Evolutionary conservation across 768 basidiomycete species (phyloP).

Genomic region (Coprinopsis sp.): DNA sequence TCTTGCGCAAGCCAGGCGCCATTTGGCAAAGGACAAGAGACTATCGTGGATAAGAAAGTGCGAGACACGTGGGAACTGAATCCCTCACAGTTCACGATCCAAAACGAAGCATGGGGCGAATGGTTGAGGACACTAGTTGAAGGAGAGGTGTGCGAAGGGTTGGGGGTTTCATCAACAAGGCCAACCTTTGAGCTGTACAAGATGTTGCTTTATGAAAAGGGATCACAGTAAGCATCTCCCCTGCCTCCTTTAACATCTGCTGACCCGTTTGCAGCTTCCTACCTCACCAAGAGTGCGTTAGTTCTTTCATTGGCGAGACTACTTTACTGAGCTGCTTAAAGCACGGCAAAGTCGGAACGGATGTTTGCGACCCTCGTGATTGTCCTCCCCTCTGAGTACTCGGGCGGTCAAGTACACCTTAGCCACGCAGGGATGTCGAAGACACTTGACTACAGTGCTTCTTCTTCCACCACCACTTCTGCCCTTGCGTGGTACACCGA

Average conservation of each 20-base stretch:
- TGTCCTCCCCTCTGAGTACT: conserved; percentile 33
- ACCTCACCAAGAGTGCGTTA: conserved; percentile 42
- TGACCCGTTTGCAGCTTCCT: conserved; percentile 30
- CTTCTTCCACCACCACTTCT: conserved; percentile 20
- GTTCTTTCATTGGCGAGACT: too few relatives aligned
- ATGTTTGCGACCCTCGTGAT: conserved; percentile 40
- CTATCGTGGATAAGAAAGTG: conserved; percentile 39
- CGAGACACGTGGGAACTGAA: conserved; percentile 48
- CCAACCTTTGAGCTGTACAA: conserved; percentile 42
- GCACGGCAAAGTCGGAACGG: conserved; percentile 29
- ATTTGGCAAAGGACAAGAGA: conserved; percentile 41
- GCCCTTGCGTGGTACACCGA: conserved; percentile 40
- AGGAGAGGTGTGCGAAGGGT: conserved; percentile 29
- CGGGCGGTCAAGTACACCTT: conserved; percentile 32
- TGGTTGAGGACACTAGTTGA: conserved; percentile 21
- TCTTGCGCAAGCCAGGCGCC: conserved; percentile 29
- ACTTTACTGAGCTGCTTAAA: too few relatives aligned
- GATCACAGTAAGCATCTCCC: conserved; percentile 42
- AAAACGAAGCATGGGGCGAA: conserved; percentile 24
- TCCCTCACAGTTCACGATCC: conserved; percentile 41
- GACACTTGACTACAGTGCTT: conserved; percentile 22
- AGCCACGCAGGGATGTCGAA: conserved; percentile 20
- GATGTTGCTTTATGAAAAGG: conserved; percentile 42
- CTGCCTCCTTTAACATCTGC: conserved; percentile 2
- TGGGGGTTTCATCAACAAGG: conserved; percentile 31